Evolutionary conservation across 345 rosid species (phyloP), one percentile per base, ranked within the genome.

Genomic region (Trapa incisa): DNA sequence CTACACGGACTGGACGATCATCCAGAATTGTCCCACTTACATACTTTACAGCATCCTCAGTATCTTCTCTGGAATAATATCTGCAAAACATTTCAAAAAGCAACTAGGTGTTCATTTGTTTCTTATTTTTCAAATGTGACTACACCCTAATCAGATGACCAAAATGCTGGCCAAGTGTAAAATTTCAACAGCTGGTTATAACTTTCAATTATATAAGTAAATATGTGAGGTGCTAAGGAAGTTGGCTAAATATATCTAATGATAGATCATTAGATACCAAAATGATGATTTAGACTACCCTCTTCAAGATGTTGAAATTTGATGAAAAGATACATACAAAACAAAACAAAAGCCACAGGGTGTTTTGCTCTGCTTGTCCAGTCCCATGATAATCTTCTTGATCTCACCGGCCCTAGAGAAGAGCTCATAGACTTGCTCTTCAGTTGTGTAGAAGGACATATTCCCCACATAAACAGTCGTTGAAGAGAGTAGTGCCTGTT

Each of bases 271-370:
- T 45, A 16, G 8, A 22, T 3, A 38, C 17, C 32, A 64, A 38
- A 15, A 62, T 10, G n/a, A 33, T n/a, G 37, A 41, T 2, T 9
- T 33, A 3, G 43, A 62, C 37, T 17, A 9, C 8, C 11, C 22
- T 15, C 43, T 1, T 37, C 14, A 43, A 38, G 32, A 38, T 64
- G 47, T 22, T 65, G 36, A 65, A 7, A 38, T 39, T 65, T 13
- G 22, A 33, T n/a, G 32, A 43, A 65, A 61, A 45, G 79, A 58
- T 7, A 33, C 88, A 56, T 78, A 94, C 99, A 79, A 54, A 75
- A 86, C 93, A 75, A 94, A 94, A 73, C 97, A 94, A 70, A 94
- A 94, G 61, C 99, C 99, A 74, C 99, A 94, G 16, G 99, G 99
- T 1, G 99, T 94, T 73, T 94, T 94, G 4, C 84, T 71, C 76